phyloP scores from a whole-genome alignment of 2,329 filamentous ascomycete genomes.

The Cordyceps sp. region DNA sequence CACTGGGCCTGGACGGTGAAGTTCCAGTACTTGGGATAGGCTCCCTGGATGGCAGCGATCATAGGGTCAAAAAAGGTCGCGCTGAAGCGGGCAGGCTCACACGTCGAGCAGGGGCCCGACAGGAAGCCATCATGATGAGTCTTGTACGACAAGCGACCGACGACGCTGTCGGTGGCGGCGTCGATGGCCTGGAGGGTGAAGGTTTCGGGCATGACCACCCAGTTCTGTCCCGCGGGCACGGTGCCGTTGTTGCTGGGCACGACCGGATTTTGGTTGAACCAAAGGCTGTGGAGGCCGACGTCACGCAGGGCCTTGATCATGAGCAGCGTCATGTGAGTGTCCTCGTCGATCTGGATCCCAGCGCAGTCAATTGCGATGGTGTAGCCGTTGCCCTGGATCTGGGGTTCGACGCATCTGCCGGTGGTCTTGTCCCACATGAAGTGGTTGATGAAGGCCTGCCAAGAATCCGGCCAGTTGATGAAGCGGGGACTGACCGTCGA shows the following conservation, averaged over 20 bases:
- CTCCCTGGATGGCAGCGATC: constrained; percentile 19
- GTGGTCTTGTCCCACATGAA: constrained; percentile 22
- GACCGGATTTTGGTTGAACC: constrained; percentile 22
- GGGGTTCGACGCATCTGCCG: constrained; percentile 15
- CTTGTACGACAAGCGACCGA: constrained; percentile 19
- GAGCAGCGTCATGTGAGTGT: constrained; percentile 21
- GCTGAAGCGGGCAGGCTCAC: constrained; percentile 18
- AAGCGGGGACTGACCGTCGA: constrained; percentile 19
- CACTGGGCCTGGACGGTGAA: constrained; percentile 20
- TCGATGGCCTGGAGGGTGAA: constrained; percentile 18
- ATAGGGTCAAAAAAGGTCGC: constrained; percentile 19
- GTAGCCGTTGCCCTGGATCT: constrained; percentile 17
- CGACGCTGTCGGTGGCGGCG: constrained; percentile 12
- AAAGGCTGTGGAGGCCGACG: constrained; percentile 19
- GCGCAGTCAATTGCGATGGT: constrained; percentile 20
- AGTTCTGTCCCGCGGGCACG: constrained; percentile 12
- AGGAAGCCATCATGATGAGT: constrained; percentile 21
- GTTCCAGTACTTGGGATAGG: constrained; percentile 20
- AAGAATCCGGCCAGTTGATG: constrained; percentile 21
- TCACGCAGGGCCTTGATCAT: constrained; percentile 21
- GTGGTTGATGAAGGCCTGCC: constrained; percentile 21
- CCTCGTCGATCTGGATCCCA: constrained; percentile 19
- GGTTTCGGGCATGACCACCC: constrained; percentile 22
- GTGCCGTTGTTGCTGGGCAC: constrained; percentile 15
- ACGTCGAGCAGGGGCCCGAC: constrained; percentile 17